Evolutionary conservation across 179 eudicot species (phyloP).

Genomic region (Monotropa hypopitys): DNA sequence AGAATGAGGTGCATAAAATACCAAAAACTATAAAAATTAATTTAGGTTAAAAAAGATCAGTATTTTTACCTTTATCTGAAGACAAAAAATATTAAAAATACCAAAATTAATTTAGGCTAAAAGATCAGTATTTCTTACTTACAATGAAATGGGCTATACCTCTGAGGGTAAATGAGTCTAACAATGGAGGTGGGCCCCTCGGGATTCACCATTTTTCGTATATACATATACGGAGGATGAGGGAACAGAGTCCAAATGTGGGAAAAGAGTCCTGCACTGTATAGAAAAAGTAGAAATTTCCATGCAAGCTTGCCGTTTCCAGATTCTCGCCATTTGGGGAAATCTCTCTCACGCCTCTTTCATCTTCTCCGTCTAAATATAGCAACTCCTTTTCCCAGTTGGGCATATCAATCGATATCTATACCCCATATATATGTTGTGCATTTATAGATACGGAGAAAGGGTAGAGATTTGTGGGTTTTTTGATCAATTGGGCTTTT

Average conservation of each 20-base stretch:
- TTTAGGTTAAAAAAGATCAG: no score
- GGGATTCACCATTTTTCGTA: constrained; percentile 12
- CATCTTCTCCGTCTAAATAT: constrained; percentile 25
- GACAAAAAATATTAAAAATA: no score
- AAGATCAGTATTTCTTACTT: no score
- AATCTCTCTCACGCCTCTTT: constrained; percentile 10
- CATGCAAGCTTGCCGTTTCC: constrained; percentile 52
- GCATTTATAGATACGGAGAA: background rate
- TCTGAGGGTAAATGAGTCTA: no score
- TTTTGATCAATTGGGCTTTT: constrained; percentile 10
- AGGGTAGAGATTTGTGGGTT: constrained; percentile 3
- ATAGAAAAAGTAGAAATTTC: constrained; percentile 23
- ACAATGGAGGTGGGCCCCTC: constrained; percentile 13
- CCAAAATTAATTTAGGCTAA: no score
- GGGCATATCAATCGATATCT: background rate
- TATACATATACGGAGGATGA: no score
- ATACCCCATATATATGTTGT: background rate
- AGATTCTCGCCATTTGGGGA: constrained; percentile 24
- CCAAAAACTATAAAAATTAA: no score
- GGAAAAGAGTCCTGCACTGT: constrained; percentile 28
- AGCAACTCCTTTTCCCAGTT: constrained; percentile 23
- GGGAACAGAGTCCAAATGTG: constrained; percentile 29
- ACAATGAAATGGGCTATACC: no score
- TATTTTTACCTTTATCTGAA: no score
- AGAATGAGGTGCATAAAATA: no score